Percentiles rank a stretch among this genome's conserved stretches.
Evolutionary conservation across 805 yeast genomes (phyloP).

Genomic region (Wickerhamiella spandovensis): DNA sequence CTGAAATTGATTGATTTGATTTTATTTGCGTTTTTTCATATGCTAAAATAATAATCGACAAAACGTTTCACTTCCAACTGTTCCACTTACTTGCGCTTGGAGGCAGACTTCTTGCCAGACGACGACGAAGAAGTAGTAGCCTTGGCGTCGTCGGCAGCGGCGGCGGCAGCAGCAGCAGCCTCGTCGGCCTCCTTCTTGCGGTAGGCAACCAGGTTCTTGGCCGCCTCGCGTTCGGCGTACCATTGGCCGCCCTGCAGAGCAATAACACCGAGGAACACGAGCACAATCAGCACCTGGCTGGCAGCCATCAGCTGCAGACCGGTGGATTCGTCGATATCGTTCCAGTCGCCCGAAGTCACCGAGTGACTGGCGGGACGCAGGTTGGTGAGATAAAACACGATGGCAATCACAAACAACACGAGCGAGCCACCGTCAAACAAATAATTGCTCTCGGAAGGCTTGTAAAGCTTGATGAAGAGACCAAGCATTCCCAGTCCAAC

Average conservation of each 20-base stretch:
- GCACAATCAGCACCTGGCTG: conserved; percentile 59
- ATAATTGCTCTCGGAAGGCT: conserved; percentile 74
- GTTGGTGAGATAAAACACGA: conserved; percentile 76
- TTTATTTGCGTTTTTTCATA: not conserved
- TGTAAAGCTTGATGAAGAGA: conserved; percentile 61
- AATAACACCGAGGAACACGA: conserved; percentile 64
- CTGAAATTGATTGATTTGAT: no score
- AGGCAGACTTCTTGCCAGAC: conserved; percentile 2
- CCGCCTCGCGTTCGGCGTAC: conserved; percentile 41
- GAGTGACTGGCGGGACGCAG: conserved; percentile 66
- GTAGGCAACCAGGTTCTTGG: conserved; percentile 7
- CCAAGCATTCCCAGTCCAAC: conserved; percentile 58
- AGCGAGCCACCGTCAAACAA: conserved; percentile 84
- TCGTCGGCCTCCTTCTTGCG: conserved; percentile 13
- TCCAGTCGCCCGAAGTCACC: conserved; percentile 69
- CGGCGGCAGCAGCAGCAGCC: conserved; percentile 5
- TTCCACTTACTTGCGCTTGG: conserved; percentile 7
- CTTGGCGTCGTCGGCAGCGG: conserved; percentile 6
- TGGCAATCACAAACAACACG: conserved; percentile 54
- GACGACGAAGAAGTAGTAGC: not conserved
- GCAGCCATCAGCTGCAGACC: conserved; percentile 91
- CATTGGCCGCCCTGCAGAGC: conserved; percentile 78
- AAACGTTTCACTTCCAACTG: not conserved
- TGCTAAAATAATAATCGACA: not conserved
- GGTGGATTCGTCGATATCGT: conserved; percentile 75